These are phyloP conservation scores for Limonium bicolor DNA, from an alignment of 148 eudicot species.

Conservation along the genomic window DNA sequence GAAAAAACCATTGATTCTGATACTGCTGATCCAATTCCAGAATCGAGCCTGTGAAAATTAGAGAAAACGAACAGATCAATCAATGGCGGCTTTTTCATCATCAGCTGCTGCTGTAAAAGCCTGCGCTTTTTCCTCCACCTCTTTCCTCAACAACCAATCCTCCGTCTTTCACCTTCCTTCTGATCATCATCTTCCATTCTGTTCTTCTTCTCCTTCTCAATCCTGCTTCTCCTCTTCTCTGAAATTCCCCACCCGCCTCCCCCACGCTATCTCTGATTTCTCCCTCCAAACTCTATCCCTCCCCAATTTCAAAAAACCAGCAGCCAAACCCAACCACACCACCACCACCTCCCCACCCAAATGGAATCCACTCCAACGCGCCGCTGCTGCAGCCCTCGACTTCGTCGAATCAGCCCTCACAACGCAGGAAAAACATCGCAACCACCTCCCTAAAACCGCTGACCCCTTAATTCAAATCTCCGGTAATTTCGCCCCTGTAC, in stretches of 20 bases:
- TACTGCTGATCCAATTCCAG: too few species aligned
- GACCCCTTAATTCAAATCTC: slow-evolving; percentile 48
- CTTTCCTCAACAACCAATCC: too few species aligned
- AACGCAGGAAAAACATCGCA: slow-evolving; percentile 13
- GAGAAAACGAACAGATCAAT: too few species aligned
- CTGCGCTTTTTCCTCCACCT: too few species aligned
- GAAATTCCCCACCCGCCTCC: not conserved
- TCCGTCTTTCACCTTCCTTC: too few species aligned
- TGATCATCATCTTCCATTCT: too few species aligned
- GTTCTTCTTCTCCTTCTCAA: not conserved
- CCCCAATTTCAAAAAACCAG: not conserved
- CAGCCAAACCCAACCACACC: not conserved
- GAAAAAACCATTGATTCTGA: too few species aligned
- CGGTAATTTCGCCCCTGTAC: slow-evolving; percentile 63
- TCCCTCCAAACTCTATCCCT: not conserved
- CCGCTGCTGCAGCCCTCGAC: slow-evolving; percentile 17
- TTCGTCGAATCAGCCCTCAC: slow-evolving; percentile 27
- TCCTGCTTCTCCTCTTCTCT: not conserved
- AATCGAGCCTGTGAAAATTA: too few species aligned
- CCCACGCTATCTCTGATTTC: not conserved
- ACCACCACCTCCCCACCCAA: not conserved
- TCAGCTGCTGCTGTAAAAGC: too few species aligned
- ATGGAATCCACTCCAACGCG: slow-evolving; percentile 37
- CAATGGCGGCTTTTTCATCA: too few species aligned
- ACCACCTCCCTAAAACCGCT: slow-evolving; percentile 40